Evolutionary conservation across 1,284 basidiomycete species (phyloP).

Genomic region (Leccinum fallax): DNA sequence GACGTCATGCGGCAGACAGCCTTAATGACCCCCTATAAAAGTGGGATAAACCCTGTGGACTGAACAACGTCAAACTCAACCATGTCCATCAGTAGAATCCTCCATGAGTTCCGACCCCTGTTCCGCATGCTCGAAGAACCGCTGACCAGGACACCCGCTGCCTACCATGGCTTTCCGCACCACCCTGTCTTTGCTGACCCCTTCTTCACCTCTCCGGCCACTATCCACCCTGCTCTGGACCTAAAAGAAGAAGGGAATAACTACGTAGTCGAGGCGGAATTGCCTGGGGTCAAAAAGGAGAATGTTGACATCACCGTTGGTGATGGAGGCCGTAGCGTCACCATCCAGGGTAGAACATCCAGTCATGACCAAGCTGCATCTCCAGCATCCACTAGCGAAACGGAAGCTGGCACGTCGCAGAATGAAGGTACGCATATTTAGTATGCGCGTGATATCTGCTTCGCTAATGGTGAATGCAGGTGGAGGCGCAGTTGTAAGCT

Average conservation of each 20-base stretch:
- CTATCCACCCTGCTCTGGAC: constrained; percentile 59
- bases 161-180: constrained; percentile 32
- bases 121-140: constrained; percentile 75
- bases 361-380: constrained; percentile 31
- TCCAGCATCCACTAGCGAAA: constrained; percentile 21
- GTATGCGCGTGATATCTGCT: not conserved
- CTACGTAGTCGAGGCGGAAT: constrained; percentile 73
- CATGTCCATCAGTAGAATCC: constrained; percentile 69
- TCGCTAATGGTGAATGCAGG: constrained; percentile 11
- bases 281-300: constrained; percentile 80
- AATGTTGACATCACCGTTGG: constrained; percentile 71
- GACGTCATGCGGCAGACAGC: constrained; percentile 19
- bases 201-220: constrained; percentile 43
- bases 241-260: constrained; percentile 64
- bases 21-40: constrained; percentile 19
- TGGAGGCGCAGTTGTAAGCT: constrained; percentile 30
- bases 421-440: constrained; percentile 16
- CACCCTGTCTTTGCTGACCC: constrained; percentile 53
- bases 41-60: not conserved
- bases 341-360: constrained; percentile 65
- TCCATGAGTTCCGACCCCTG: constrained; percentile 72
- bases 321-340: constrained; percentile 67
- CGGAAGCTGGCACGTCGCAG: constrained; percentile 2
- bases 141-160: constrained; percentile 42
- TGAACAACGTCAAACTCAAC: not conserved